Percentiles rank a stretch among this genome's conserved stretches.
Evolutionary conservation across 139 green algal species (phyloP).

Genomic region (Chlamydomonas schloesseri): DNA sequence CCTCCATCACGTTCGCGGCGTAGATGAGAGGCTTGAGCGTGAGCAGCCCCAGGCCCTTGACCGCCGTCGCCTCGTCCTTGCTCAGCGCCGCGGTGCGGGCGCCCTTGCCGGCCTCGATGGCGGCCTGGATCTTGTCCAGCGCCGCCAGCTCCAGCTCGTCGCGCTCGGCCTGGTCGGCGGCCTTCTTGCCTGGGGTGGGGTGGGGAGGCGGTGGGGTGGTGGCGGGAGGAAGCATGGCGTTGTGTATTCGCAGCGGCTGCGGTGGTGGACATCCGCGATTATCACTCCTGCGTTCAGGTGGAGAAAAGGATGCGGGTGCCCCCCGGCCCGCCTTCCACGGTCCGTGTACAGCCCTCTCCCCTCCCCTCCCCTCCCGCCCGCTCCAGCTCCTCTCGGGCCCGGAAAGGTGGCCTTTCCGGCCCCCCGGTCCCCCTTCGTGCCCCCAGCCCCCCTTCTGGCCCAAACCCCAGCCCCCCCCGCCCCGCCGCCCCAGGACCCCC

Average conservation of each 20-base stretch:
- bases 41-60: slow-evolving; percentile 84
- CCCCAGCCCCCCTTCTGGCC: neutral
- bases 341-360: too few species aligned
- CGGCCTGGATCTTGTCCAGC: slow-evolving; percentile 69
- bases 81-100: slow-evolving; percentile 82
- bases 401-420: too few species aligned
- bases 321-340: too few species aligned
- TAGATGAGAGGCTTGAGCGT: slow-evolving; percentile 92
- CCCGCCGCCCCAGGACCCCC: neutral
- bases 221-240: too few species aligned
- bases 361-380: too few species aligned
- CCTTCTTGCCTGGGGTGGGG: slow-evolving; percentile 68
- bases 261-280: too few species aligned
- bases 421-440: neutral
- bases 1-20: slow-evolving; percentile 94
- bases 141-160: slow-evolving; percentile 80
- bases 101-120: slow-evolving; percentile 68
- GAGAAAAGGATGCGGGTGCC: too few species aligned
- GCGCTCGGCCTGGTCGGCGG: slow-evolving; percentile 77
- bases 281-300: too few species aligned
- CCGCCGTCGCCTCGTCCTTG: slow-evolving; percentile 76
- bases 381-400: too few species aligned
- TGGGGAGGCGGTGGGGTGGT: neutral
- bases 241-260: too few species aligned
- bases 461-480: neutral